Conservation (phyloP, 768 basidiomycete species). For the Kwoniella shandongensis region DNA sequence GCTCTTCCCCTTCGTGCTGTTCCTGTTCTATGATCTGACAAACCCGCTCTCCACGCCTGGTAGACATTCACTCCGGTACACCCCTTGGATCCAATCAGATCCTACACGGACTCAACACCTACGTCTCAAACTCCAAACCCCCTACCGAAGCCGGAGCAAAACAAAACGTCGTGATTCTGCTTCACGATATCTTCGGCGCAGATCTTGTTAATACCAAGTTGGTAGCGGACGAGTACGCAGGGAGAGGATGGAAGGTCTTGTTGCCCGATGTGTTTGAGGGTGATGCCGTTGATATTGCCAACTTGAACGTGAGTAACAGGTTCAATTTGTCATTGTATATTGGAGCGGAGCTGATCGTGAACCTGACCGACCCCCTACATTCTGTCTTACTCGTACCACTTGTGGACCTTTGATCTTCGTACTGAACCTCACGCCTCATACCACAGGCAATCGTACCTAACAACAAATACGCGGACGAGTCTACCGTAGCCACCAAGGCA, state of each 20-base stretch:
- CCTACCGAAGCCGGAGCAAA: conserved; percentile 27
- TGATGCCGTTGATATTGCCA: conserved; percentile 36
- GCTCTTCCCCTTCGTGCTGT: neutral
- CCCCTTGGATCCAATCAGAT: conserved; percentile 46
- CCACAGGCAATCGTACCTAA: conserved; percentile 51
- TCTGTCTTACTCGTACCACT: neutral
- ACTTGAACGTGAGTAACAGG: conserved; percentile 29
- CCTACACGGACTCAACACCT: conserved; percentile 52
- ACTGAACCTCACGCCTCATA: neutral
- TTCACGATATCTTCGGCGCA: conserved; percentile 54
- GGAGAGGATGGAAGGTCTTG: conserved; percentile 49
- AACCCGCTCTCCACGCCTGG: neutral
- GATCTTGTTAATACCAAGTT: conserved; percentile 46
- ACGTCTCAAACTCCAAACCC: conserved; percentile 45
- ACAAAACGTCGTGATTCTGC: conserved; percentile 49
- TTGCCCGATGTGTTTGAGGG: conserved; percentile 52
- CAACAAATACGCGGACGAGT: conserved; percentile 40
- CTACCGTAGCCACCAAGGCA: conserved; percentile 39
- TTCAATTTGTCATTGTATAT: neutral
- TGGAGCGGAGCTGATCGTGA: neutral
- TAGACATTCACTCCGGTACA: conserved; percentile 52
- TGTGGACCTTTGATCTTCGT: too few relatives aligned
- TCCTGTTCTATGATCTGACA: neutral
- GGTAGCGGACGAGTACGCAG: conserved; percentile 25
- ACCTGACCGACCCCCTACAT: neutral